Conservation (phyloP, 176 grass and related monocot species). For the sorghum (Sorghum bicolor) region Sorghum_bicolor_NCBIv3 NC_012878.2:58923001-58923500, state of each 20-base stretch:
- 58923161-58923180: conserved; percentile 75
- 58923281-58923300: not conserved
- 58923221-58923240: conserved; percentile 58
- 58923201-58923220: conserved; percentile 75
- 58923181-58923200: conserved; percentile 72
- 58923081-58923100: not conserved
- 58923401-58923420: not conserved
- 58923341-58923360: not conserved
- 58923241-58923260: not conserved
- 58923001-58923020: conserved; percentile 70
- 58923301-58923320: not conserved
- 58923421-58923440: not conserved
- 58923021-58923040: conserved; percentile 8
- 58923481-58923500: not conserved
- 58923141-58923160: conserved; percentile 65
- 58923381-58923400: not conserved
- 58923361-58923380: not conserved
- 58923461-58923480: not conserved
- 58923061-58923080: not conserved
- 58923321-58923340: not conserved
- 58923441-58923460: conserved; percentile 1
- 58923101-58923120: conserved; percentile 56
- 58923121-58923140: conserved; percentile 51
- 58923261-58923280: not conserved
- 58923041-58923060: not conserved